Evolutionary conservation across 139 green algal species (phyloP), one percentile per base, ranked within the genome.

Genomic region (Edaphochlamys debaryana): DNA sequence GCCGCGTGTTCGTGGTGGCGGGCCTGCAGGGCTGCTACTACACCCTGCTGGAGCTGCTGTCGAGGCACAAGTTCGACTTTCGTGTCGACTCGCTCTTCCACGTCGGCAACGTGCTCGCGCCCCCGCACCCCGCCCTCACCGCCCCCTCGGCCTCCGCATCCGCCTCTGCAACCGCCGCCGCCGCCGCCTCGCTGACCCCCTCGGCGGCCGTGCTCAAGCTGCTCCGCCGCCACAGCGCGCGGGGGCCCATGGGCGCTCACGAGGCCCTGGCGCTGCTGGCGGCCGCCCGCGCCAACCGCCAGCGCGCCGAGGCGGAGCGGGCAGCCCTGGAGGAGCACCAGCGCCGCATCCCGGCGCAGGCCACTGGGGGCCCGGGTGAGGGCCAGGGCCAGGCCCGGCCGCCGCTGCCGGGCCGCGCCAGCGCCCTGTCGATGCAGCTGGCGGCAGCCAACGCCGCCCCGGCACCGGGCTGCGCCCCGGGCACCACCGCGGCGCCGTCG

Each of bases 31-130:
- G 76, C 32, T 62, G 62, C 60, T 82, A 82, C 60, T 82, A 82
- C 76, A 82, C 76, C 23, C 76, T 82, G 27, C 45, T 82, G 27
- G 76, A 82, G 42, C 64, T 82, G 23, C 76, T 82, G 32, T 37
- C 76, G 11, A 22, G 32, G 15, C 62, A 66, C 41, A 74, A 82
- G 45, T 82, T 82, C 27, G 63, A 82, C 76, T 82, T 82, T 42
- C 76, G 76, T 0, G 5, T 3, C 22, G 76, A 82, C 45, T 74
- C 70, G 40, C 63, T 82, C 15, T 5, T 82, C 29, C 63, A 74
- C 63, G 30, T 64, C 5, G 76, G 76, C 4, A 82, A 82, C 41
- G 42, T 82, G 32, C 62, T 82, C 42, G 76, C 75, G 7, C 73
- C 56, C 29, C 73, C 73, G 29, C 7, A 13, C 45, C 11, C 9